Evolutionary conservation across 495 filamentous ascomycete species (phyloP).

Genomic region (Penicillium psychrofluorescens): DNA sequence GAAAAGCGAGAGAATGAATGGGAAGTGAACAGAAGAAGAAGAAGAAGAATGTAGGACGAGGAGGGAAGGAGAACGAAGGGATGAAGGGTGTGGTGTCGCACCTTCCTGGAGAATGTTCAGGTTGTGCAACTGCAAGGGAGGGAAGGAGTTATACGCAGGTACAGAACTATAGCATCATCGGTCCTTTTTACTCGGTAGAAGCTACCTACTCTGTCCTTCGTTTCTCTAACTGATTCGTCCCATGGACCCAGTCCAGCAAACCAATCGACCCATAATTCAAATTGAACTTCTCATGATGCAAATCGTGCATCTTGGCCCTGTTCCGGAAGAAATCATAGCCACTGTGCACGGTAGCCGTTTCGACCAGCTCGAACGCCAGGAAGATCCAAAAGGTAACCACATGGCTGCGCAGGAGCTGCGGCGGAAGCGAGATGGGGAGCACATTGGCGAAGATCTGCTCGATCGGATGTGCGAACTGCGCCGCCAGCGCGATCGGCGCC

Average conservation of each 20-base stretch:
- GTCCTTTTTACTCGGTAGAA: conserved; percentile 5
- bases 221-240: conserved; percentile 23
- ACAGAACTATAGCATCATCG: too few species aligned
- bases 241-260: conserved; percentile 29
- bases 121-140: neutral
- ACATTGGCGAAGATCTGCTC: conserved; percentile 50
- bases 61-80: conserved; percentile 25
- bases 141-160: conserved; percentile 1
- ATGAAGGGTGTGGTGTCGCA: conserved; percentile 5
- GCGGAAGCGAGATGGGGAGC: conserved; percentile 45
- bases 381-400: conserved; percentile 47
- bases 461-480: conserved; percentile 52
- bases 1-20: conserved; percentile 12
- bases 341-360: conserved; percentile 46
- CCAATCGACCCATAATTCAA: conserved; percentile 30
- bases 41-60: conserved; percentile 26
- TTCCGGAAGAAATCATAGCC: conserved; percentile 45
- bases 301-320: conserved; percentile 44
- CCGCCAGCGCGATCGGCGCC: conserved; percentile 49
- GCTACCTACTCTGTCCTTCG: conserved; percentile 7
- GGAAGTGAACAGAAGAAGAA: conserved; percentile 7
- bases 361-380: conserved; percentile 36
- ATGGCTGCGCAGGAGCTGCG: conserved; percentile 38
- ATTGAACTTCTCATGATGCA: conserved; percentile 39
- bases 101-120: too few species aligned